These are phyloP conservation scores for Moricandia moricandioides DNA, from an alignment of 345 rosid species.

Conservation along the genomic window DNA sequence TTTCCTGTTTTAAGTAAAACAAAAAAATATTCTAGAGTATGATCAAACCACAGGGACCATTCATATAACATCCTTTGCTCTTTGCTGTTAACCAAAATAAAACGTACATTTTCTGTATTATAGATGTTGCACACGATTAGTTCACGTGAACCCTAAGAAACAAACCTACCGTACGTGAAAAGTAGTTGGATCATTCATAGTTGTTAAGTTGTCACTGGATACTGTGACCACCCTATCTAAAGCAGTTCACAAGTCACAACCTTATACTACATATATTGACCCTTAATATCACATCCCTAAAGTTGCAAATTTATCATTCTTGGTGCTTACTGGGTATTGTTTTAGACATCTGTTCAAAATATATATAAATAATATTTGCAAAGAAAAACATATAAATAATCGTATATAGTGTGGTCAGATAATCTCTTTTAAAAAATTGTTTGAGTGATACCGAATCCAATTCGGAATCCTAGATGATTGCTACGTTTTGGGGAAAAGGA, in stretches of 20 bases:
- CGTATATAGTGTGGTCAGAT: too few relatives aligned
- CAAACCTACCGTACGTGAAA: slow-evolving; percentile 13
- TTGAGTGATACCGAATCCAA: too few relatives aligned
- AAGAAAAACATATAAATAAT: neutral
- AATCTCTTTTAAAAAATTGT: too few relatives aligned
- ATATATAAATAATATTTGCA: neutral
- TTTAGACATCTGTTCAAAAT: neutral
- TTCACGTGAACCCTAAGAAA: slow-evolving; percentile 1
- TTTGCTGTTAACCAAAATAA: neutral
- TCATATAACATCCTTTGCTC: neutral
- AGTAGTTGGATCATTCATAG: slow-evolving; percentile 3
- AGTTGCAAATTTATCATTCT: neutral
- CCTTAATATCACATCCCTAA: neutral
- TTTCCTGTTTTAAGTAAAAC: neutral
- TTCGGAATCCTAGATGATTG: too few relatives aligned
- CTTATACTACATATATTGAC: neutral
- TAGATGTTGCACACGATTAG: neutral
- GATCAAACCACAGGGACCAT: neutral
- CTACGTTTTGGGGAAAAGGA: too few relatives aligned
- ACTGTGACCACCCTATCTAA: slow-evolving; percentile 3
- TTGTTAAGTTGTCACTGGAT: neutral
- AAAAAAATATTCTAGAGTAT: neutral
- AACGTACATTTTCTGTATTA: neutral
- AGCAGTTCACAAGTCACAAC: neutral
- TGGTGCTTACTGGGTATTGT: neutral